Evolutionary conservation across 2,329 filamentous ascomycete species (phyloP).

Genomic region (Ceratocystis smalleyi): DNA sequence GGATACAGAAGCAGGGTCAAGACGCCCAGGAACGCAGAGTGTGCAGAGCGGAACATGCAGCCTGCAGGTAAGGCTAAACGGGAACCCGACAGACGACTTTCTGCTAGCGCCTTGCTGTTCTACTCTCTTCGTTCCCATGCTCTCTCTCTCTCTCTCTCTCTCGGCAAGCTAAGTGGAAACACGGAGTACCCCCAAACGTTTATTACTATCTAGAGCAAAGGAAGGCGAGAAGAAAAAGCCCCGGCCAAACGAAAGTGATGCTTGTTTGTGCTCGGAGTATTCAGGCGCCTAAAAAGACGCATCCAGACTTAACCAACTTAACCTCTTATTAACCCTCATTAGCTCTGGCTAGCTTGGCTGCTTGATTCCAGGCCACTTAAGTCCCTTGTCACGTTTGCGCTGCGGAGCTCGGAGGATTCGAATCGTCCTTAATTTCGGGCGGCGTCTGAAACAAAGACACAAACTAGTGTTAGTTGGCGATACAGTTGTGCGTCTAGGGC

Average conservation of each 20-base stretch:
- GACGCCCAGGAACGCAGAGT: too few relatives aligned
- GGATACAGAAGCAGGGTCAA: too few relatives aligned
- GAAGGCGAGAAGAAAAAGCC: not conserved
- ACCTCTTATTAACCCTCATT: too few relatives aligned
- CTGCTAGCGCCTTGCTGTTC: not conserved
- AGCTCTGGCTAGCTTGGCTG: too few relatives aligned
- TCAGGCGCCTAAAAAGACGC: not conserved
- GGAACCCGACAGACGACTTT: not conserved
- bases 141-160: not conserved
- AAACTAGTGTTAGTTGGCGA: not conserved
- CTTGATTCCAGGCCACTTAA: not conserved
- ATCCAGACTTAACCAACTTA: not conserved
- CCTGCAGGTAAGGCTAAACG: too few relatives aligned
- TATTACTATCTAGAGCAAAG: not conserved
- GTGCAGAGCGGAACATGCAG: too few relatives aligned
- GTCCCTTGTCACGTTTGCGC: not conserved
- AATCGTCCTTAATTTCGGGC: not conserved
- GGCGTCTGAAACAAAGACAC: not conserved
- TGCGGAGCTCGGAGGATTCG: not conserved
- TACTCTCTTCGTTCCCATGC: not conserved
- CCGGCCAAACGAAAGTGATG: not conserved
- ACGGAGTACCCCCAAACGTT: not conserved
- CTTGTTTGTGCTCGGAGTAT: not conserved
- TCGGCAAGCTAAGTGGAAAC: not conserved
- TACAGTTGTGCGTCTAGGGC: not conserved